Evolutionary conservation across 1,284 basidiomycete genomes (phyloP).

Genomic region (Pyrrhoderma lamaoense): DNA sequence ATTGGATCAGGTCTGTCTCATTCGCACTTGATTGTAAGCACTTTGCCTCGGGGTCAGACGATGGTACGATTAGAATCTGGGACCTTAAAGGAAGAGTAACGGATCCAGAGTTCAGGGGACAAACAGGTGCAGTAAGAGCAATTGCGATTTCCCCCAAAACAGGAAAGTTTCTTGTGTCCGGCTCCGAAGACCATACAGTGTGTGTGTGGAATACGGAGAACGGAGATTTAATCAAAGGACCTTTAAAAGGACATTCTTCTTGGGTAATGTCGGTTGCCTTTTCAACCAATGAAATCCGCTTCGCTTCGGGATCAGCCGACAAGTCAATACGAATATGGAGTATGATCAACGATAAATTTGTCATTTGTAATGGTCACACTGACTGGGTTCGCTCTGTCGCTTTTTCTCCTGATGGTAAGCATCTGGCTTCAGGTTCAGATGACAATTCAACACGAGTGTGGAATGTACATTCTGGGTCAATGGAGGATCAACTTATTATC

Average conservation of each 20-base stretch:
- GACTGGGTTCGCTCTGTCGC: background rate
- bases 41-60: conserved; percentile 85
- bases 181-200: background rate
- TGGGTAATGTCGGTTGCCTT: conserved; percentile 7
- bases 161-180: conserved; percentile 6
- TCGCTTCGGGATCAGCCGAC: conserved; percentile 12
- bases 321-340: conserved; percentile 19
- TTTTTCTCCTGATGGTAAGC: conserved; percentile 1
- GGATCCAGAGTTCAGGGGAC: conserved; percentile 48
- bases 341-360: background rate
- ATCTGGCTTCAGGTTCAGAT: background rate
- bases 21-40: conserved; percentile 37
- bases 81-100: conserved; percentile 63
- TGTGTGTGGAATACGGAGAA: background rate
- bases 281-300: background rate
- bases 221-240: background rate
- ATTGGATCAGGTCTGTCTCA: background rate
- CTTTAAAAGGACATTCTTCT: conserved; percentile 24
- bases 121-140: background rate
- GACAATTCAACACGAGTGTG: background rate
- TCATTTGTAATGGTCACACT: background rate
- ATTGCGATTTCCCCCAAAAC: conserved; percentile 2
- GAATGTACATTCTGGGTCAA: background rate
- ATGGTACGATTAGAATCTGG: conserved; percentile 86
- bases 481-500: background rate